Evolutionary conservation across 352 stramenopile genomes (phyloP).

Genomic region (Globisporangium barbulae): DNA sequence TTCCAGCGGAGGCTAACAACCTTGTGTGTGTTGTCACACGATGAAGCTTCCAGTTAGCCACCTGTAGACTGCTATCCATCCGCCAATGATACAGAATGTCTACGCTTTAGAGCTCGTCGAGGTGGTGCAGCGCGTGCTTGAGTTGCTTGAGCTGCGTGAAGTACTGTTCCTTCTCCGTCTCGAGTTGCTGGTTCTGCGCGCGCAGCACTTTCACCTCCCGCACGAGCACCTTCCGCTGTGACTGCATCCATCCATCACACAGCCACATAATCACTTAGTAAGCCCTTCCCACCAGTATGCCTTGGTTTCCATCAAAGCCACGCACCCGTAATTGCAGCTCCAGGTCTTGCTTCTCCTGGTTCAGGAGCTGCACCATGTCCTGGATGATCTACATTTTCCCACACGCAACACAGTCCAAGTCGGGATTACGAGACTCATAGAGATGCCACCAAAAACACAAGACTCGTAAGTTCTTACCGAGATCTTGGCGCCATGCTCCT

Average conservation of each 20-base stretch:
- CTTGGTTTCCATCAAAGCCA: not conserved
- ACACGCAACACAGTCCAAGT: not conserved
- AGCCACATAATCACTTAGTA: not conserved
- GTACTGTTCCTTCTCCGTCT: conserved; percentile 63
- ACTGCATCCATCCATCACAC: conserved; percentile 19
- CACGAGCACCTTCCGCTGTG: conserved; percentile 79
- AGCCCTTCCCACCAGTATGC: not conserved
- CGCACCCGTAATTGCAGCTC: conserved; percentile 59
- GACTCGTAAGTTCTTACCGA: conserved; percentile 28
- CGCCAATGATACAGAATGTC: not conserved
- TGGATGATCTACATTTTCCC: conserved; percentile 53
- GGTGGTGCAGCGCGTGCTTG: conserved; percentile 63
- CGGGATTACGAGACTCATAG: conserved; percentile 1
- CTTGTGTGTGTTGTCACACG: no score
- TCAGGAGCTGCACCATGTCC: conserved; percentile 75
- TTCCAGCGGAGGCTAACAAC: no score
- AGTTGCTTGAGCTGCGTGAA: conserved; percentile 77
- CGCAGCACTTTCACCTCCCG: conserved; percentile 76
- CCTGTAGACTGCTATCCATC: no score
- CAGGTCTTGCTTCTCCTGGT: conserved; percentile 74
- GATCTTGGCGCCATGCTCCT: conserved; percentile 54
- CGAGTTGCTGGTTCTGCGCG: conserved; percentile 61
- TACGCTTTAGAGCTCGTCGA: conserved; percentile 45
- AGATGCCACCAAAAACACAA: not conserved
- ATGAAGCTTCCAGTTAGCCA: no score